Base-by-base conservation (phyloP, 2,329 filamentous ascomycete genomes). In the Venturia aucupariae region DNA sequence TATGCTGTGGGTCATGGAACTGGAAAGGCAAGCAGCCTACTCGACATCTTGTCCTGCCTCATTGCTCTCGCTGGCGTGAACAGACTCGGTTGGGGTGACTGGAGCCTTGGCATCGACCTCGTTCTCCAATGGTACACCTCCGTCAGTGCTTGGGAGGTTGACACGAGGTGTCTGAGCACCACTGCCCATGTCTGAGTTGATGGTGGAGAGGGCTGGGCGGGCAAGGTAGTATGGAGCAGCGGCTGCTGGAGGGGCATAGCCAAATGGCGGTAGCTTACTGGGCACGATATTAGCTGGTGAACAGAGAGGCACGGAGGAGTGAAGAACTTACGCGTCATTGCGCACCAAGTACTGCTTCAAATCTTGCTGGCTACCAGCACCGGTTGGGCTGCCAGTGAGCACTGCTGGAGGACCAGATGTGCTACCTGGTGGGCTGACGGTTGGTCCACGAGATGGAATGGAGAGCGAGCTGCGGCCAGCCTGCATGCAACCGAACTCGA, bases 401-500 rank as follows among this genome's bases (percentile, higher is more conserved):
- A 27, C 32, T 42, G 48, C 62, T 59, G 32, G 51, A 19, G 41
- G 30, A n/a, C 32, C 39, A 51, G 44, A 62, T 38, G 32, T 48
- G 60, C 39, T 62, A 35, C 38, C 61, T 74, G 72, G 8, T 72
- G 70, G 39, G 72, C 71, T 10, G 73, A 73, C 13, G 72, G 74
- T 59, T 73, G 70, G 60, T 68, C 71, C 48, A 73, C 67, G 67
- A 73, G 74, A 44, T 72, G 72, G 46, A 75, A 72, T 41, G 4
- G 41, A 60, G 30, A 73, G 72, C 62, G 62, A 67, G 30, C 69
- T 70, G 19, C 64, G 74, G 66, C 74, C 72, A 70, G 73, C 74
- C 66, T 76, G 74, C 62, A 72, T 72, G 66, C 76, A 75, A 66
- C 75, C 75, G 64, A 75, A 73, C 65, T 79, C 79, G 78, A 97